Conservation (phyloP, 495 filamentous ascomycete genomes). For the Margaritispora aquatica region DNA sequence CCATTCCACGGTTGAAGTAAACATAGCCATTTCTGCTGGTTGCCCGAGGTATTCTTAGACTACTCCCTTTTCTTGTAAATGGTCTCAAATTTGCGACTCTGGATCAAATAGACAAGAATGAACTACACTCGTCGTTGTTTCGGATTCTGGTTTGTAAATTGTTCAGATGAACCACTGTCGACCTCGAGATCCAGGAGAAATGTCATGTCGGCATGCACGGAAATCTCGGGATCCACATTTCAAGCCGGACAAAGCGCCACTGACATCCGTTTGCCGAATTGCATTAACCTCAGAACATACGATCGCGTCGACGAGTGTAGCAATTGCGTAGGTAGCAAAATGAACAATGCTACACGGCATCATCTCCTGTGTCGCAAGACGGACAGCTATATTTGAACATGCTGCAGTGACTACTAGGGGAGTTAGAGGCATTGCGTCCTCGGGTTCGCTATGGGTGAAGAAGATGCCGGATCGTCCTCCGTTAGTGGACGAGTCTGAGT, state of each 20-base stretch:
- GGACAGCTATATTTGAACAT: background rate
- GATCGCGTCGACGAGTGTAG: too few relatives aligned
- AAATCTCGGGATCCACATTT: background rate
- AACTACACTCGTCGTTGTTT: too few relatives aligned
- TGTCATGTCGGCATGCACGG: background rate
- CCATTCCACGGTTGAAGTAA: slow-evolving; percentile 26
- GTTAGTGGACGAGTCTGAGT: slow-evolving; percentile 64
- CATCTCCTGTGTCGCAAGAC: slow-evolving; percentile 15
- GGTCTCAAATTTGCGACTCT: too few relatives aligned
- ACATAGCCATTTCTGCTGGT: slow-evolving; percentile 17
- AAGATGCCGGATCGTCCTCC: slow-evolving; percentile 56
- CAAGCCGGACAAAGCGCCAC: background rate
- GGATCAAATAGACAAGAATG: too few relatives aligned
- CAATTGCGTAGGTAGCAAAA: slow-evolving; percentile 4
- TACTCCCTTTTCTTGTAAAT: too few relatives aligned
- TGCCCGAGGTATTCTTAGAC: too few relatives aligned
- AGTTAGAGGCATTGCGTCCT: slow-evolving; percentile 9
- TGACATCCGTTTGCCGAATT: too few relatives aligned
- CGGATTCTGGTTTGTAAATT: background rate
- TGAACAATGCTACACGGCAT: slow-evolving; percentile 22
- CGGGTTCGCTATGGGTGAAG: slow-evolving; percentile 32
- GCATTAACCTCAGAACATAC: too few relatives aligned
- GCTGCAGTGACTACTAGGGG: background rate
- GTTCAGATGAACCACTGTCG: background rate
- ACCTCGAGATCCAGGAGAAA: background rate